Base-by-base conservation (phyloP, 371 early-diverging fungal species). In the Mucor plumbeus region DNA sequence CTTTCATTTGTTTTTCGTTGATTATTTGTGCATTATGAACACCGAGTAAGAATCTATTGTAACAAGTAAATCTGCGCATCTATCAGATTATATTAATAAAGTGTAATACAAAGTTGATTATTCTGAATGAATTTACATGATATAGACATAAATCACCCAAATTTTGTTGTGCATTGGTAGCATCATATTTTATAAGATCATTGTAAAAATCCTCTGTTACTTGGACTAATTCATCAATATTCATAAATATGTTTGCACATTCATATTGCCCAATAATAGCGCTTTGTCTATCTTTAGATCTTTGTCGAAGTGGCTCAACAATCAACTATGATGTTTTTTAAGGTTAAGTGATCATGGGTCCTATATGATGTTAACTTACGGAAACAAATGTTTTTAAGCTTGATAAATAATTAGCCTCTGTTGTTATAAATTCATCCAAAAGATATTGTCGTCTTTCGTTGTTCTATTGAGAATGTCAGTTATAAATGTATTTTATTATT, bases 241-340 rank as follows among this genome's bases (percentile, higher is more conserved):
- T 73, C 64, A 73, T 70, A 39, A 73, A 73, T 3, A 73, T 73
- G 15, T 73, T 69, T 56, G 64, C 57, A 31, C 65, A 69, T 40
- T 71, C 63, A 10, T 65, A 73, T 9, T 69, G 70, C 9, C 70
- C 70, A 59, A 73, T 59, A 43, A 73, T 70, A 38, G 65, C 57
- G 1, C 44, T 41, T 58, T 65, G 56, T 54, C 62, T 71, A 58
- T 70, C 70, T 35, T 65, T 65, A 31, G 73, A 68, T 7, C 39
- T 44, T 57, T 61, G 65, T 50, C 70, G 56, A 21, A 73, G 54
- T 2, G 73, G 73, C 13, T 70, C 64, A 31, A 65, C 73, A 34
- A 73, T 65, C 17, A 48, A 40, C 68, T 68, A 61, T 54, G 34
- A 17, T 19, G 11, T 15, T n/a, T 5, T 26, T 53, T 14, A 35